Conservation (phyloP, 768 basidiomycete genomes). For the Crassisporium funariophilum region DNA sequence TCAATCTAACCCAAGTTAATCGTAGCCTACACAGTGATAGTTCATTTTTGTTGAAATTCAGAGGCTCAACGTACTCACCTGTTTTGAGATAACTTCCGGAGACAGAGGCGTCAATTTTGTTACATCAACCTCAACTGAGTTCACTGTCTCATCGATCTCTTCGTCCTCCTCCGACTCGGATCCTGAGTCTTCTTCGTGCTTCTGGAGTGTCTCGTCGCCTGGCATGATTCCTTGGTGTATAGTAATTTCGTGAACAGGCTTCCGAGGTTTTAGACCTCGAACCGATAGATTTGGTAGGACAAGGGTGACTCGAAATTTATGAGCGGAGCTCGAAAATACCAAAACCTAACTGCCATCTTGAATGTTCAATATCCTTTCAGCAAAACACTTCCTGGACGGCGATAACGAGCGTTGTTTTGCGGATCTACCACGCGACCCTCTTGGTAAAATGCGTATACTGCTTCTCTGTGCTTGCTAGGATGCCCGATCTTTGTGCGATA, state of each 20-base stretch:
- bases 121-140: conserved; percentile 78
- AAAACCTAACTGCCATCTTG: not conserved
- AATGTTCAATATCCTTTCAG: too few relatives aligned
- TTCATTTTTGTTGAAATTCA: not conserved
- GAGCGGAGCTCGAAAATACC: conserved; percentile 14
- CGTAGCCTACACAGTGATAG: conserved; percentile 64
- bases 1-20: conserved; percentile 79
- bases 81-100: conserved; percentile 89
- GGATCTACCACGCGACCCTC: too few relatives aligned
- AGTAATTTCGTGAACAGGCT: conserved; percentile 9
- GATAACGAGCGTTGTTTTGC: too few relatives aligned
- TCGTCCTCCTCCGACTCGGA: conserved; percentile 70
- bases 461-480: too few relatives aligned
- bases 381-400: too few relatives aligned
- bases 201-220: conserved; percentile 67
- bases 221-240: conserved; percentile 47
- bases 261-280: conserved; percentile 6
- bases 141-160: conserved; percentile 55
- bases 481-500: too few relatives aligned
- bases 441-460: too few relatives aligned
- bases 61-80: conserved; percentile 49
- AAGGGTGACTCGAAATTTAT: conserved; percentile 20
- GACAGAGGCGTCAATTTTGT: conserved; percentile 85
- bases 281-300: too few relatives aligned
- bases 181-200: conserved; percentile 67